Conservation (phyloP, 1,284 basidiomycete genomes). For the Cutaneotrichosporon sp. region DNA sequence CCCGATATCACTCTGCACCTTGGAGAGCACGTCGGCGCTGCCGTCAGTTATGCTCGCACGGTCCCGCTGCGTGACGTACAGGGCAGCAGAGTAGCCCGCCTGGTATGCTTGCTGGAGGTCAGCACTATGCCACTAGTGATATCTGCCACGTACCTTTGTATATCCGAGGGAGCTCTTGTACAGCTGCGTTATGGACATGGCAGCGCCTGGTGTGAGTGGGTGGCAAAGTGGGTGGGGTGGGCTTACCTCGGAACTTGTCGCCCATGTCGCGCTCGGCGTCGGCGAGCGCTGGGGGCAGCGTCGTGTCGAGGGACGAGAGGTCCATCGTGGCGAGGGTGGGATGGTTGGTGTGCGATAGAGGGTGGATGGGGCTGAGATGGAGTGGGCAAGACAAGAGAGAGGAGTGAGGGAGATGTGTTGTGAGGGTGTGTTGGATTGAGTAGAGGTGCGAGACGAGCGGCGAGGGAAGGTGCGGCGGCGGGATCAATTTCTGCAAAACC, state of each 20-base stretch:
- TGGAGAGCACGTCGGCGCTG: slow-evolving; percentile 49
- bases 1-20: slow-evolving; percentile 47
- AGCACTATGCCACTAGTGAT: slow-evolving; percentile 6
- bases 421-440: too few relatives aligned
- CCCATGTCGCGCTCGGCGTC: slow-evolving; percentile 55
- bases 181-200: slow-evolving; percentile 53
- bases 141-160: slow-evolving; percentile 54
- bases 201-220: slow-evolving; percentile 42
- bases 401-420: background rate
- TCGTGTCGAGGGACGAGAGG: slow-evolving; percentile 49
- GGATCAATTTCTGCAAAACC: background rate
- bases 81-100: slow-evolving; percentile 52
- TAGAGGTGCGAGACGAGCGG: background rate
- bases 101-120: slow-evolving; percentile 51
- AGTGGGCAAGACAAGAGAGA: too few relatives aligned
- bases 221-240: background rate
- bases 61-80: slow-evolving; percentile 38
- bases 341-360: background rate
- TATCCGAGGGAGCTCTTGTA: slow-evolving; percentile 53
- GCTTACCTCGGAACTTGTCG: slow-evolving; percentile 55
- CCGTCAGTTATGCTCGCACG: slow-evolving; percentile 9
- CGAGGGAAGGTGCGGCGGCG: background rate
- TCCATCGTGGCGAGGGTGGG: slow-evolving; percentile 39
- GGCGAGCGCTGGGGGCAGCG: slow-evolving; percentile 49
- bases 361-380: background rate